These are phyloP conservation scores for Rubia yunnanensis DNA, from an alignment of 257 asterid species.

Conservation along the genomic window DNA sequence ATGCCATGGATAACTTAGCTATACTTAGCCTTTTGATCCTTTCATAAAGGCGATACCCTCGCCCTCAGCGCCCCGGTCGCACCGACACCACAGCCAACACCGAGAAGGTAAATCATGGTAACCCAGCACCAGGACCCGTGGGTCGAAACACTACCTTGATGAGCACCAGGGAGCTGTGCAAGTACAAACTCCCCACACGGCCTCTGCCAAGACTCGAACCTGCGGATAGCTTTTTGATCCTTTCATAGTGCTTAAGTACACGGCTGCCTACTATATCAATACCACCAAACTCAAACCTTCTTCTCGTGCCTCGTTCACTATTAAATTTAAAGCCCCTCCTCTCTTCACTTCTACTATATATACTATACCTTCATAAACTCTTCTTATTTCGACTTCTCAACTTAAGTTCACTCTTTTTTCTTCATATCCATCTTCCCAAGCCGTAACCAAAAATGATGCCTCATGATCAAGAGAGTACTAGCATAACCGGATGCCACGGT, in stretches of 20 bases:
- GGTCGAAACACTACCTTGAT: too few species aligned
- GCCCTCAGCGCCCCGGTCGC: too few species aligned
- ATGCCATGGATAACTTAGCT: too few species aligned
- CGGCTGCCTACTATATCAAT: conserved; percentile 5
- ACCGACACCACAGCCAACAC: too few species aligned
- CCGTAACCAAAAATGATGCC: conserved; percentile 46
- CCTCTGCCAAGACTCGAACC: not conserved
- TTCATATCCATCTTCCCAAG: not conserved
- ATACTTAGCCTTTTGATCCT: not conserved
- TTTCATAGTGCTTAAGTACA: conserved; percentile 4
- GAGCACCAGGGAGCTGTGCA: too few species aligned
- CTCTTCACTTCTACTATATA: conserved; percentile 2
- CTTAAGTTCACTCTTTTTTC: not conserved
- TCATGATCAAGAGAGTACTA: conserved; percentile 45
- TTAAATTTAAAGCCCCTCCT: conserved; percentile 14
- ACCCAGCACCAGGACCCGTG: too few species aligned
- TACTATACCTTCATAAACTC: not conserved
- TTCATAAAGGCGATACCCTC: too few species aligned
- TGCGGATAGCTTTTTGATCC: conserved; percentile 8
- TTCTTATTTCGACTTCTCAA: not conserved
- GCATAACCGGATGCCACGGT: conserved; percentile 15
- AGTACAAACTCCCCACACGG: too few species aligned
- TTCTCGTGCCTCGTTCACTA: conserved; percentile 45
- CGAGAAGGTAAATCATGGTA: too few species aligned
- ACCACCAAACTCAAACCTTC: conserved; percentile 24